Evolutionary conservation across 1,284 basidiomycete genomes (phyloP).

Genomic region (Meripilus lineatus): DNA sequence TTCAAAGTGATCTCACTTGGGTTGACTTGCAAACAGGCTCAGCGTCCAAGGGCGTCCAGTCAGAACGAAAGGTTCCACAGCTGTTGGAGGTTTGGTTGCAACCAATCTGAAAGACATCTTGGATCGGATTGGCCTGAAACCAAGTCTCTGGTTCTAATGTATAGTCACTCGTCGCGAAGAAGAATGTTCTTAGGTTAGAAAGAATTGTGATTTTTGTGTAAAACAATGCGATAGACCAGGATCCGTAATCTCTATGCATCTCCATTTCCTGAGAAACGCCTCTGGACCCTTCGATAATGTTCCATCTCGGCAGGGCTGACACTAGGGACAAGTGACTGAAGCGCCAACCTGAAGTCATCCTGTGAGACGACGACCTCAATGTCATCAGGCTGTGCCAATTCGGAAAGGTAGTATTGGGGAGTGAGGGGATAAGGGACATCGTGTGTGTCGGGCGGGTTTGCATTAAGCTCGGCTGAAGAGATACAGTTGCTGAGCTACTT

Average conservation of each 20-base stretch:
- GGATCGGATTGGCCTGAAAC: constrained; percentile 48
- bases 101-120: constrained; percentile 50
- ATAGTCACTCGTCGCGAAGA: too few relatives aligned
- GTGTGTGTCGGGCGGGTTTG: constrained; percentile 36
- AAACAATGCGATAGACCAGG: too few relatives aligned
- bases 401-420: constrained; percentile 89
- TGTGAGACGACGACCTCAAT: constrained; percentile 72
- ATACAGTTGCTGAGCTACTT: too few relatives aligned
- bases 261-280: constrained; percentile 50
- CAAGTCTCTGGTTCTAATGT: constrained; percentile 48
- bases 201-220: too few relatives aligned
- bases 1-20: constrained; percentile 3
- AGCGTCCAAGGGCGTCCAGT: constrained; percentile 47
- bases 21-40: constrained; percentile 28
- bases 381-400: constrained; percentile 74
- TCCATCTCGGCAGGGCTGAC: constrained; percentile 88
- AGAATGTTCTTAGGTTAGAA: too few relatives aligned
- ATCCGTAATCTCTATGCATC: neutral
- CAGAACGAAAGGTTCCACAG: constrained; percentile 37
- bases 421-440: constrained; percentile 80
- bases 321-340: constrained; percentile 78
- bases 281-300: constrained; percentile 78
- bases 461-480: constrained; percentile 48
- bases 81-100: constrained; percentile 44
- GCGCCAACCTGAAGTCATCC: constrained; percentile 75